Evolutionary conservation across 805 yeast species (phyloP), one percentile per base, ranked within the genome.

Genomic region (Sugiyamaella mastotermitis): DNA sequence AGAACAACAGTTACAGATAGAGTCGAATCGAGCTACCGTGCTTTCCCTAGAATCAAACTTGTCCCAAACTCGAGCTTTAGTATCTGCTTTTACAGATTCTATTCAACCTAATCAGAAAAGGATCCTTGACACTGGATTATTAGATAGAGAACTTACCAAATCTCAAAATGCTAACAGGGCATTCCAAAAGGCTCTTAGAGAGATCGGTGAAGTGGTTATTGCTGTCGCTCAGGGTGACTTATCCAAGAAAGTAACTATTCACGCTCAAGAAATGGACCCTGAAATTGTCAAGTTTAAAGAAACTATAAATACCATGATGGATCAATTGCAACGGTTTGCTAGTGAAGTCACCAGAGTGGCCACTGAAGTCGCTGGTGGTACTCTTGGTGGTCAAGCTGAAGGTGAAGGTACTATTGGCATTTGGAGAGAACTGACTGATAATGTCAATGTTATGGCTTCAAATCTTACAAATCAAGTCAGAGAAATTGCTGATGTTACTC

Each of bases 211-310:
- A 25, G 94, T 85, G 15, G 88, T 85, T 15, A 80, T 83, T 27
- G 83, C 90, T 11, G 95, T 85, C 17, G 92, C 94, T 14, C 80
- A 78, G 73, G 95, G 95, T 35, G 94, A 85, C 54, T 67, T 85
- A 50, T 76, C 86, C 21, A 83, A 83, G 51, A 83, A 83, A 55
- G 94, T 84, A 19, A 78, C 74, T 41, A 73, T 83, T 41, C 85
- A 80, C 55, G 69, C 75, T 18, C 77, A 73, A 29, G 88, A 82
- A 55, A 68, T 74, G 41, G 87, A 83, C 57, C 86, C 92, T 1
- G 90, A 82, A 55, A 83, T 84, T 45, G 68, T 78, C 41, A 80
- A 79, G 55, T 85, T 84, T 53, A 84, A 85, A 57, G 75, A 76
- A 40, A 80, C 92, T 5, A 83, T 85, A 53, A 85, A 85, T 59